Percentiles rank a stretch among this genome's conserved stretches.
Conservation (phyloP, 2,329 filamentous ascomycete genomes). For the Neofusicoccum kwambonambiense region DNA sequence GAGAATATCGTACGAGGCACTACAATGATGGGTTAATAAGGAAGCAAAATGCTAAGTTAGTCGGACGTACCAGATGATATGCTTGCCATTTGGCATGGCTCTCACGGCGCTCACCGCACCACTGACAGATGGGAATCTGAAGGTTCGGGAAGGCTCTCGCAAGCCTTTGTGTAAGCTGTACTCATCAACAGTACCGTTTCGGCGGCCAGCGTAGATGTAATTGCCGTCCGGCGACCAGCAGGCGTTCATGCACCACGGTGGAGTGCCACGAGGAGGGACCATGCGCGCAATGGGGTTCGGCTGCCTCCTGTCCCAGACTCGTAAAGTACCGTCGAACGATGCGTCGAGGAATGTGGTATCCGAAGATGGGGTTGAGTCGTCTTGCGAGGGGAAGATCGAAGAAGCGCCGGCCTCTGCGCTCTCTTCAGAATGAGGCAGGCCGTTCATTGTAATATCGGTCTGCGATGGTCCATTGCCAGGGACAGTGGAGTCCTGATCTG, state of each 20-base stretch:
- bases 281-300: conserved; percentile 77
- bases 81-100: conserved; percentile 88
- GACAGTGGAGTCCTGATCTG: neutral
- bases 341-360: conserved; percentile 85
- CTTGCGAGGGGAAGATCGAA: conserved; percentile 28
- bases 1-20: conserved; percentile 89
- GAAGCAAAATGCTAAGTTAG: neutral
- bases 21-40: conserved; percentile 35
- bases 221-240: conserved; percentile 97
- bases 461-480: neutral
- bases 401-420: conserved; percentile 21
- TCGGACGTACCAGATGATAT: conserved; percentile 71
- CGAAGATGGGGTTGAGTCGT: conserved; percentile 52
- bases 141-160: conserved; percentile 71
- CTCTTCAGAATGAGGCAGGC: conserved; percentile 54
- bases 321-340: conserved; percentile 80
- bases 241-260: conserved; percentile 96
- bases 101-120: conserved; percentile 85
- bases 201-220: conserved; percentile 85
- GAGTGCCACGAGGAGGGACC: conserved; percentile 68
- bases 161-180: conserved; percentile 81
- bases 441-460: conserved; percentile 31
- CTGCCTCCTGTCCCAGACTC: conserved; percentile 88
- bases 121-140: conserved; percentile 86
- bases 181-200: conserved; percentile 93